Percentiles rank a stretch among this genome's conserved stretches.
phyloP scores from a whole-genome alignment of 176 grass and related monocot genomes.

The Puya raimondii region DNA sequence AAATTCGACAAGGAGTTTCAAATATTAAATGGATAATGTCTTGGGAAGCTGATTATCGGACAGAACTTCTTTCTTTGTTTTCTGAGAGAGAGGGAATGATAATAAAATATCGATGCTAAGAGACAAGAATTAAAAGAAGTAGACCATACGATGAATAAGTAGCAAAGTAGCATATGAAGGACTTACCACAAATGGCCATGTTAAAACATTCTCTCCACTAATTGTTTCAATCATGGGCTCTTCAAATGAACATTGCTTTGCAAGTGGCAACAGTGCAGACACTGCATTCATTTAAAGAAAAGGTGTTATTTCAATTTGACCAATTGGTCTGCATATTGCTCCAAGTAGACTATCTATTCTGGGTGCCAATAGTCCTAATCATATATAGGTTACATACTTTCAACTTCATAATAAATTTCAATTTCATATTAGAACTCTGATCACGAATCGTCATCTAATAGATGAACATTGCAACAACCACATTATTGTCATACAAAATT shows the following conservation, averaged over 20 bases:
- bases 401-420: background rate
- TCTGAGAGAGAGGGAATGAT: background rate
- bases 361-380: background rate
- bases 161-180: conserved; percentile 11
- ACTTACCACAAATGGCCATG: conserved; percentile 83
- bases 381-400: too few species aligned
- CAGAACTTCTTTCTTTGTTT: too few species aligned
- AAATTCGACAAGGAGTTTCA: too few species aligned
- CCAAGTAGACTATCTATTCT: background rate
- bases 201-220: conserved; percentile 83
- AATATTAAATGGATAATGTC: too few species aligned
- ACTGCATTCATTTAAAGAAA: conserved; percentile 37
- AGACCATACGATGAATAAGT: background rate
- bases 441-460: background rate
- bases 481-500: background rate
- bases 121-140: background rate
- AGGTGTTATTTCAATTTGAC: background rate
- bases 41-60: too few species aligned
- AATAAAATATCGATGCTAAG: conserved; percentile 10
- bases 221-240: conserved; percentile 78
- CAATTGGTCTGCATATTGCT: background rate
- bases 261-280: conserved; percentile 76
- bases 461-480: background rate
- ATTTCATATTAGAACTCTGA: background rate
- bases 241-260: conserved; percentile 79